Evolutionary conservation across 176 grass and related monocot species (phyloP), one percentile per base, ranked within the genome.

Genomic region (Rhynchospora tenuis): DNA sequence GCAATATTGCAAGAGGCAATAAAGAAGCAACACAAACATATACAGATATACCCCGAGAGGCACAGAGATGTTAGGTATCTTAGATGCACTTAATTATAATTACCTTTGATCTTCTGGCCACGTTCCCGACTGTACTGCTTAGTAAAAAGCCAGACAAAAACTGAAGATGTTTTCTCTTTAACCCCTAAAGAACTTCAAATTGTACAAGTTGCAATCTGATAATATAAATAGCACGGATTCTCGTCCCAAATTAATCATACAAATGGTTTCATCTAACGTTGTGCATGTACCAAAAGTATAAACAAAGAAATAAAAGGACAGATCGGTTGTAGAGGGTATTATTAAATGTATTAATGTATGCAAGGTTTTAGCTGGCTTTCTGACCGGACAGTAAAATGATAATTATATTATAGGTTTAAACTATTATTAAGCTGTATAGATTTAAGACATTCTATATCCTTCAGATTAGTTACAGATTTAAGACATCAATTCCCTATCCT

Each of bases 81-180:
- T 47, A 47, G 68, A 72, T 72, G 7, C 50, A 19, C 24, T 55
- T 55, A 7, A 76, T 8, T 76, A 65, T 27, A n/a, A 70, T 45
- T 26, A 75, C 5, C 26, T 55, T 51, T 76, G 14, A 77, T 77
- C 50, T 56, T 54, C 80, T 82, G 80, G 61, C 61, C 80, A 82
- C 22, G 80, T 82, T 68, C 43, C 15, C 14, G 13, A 38, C 61
- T 82, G n/a, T 82, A 14, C 11, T 81, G 19, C 24, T 26, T 5
- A 58, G 19, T 64, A 45, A 58, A 45, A 16, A 8, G 45, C 61
- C 45, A 46, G 59, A 82, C 42, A 47, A 14, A 14, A 27, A 82
- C 38, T n/a, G 29, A 81, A 26, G 1, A 12, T 62, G 7, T 63
- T 45, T 45, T 63, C 59, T 45, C 45, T 44, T 24, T 24, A 2